Evolutionary conservation across 83 land plant species (phyloP).

Genomic region (Picea mariana): DNA sequence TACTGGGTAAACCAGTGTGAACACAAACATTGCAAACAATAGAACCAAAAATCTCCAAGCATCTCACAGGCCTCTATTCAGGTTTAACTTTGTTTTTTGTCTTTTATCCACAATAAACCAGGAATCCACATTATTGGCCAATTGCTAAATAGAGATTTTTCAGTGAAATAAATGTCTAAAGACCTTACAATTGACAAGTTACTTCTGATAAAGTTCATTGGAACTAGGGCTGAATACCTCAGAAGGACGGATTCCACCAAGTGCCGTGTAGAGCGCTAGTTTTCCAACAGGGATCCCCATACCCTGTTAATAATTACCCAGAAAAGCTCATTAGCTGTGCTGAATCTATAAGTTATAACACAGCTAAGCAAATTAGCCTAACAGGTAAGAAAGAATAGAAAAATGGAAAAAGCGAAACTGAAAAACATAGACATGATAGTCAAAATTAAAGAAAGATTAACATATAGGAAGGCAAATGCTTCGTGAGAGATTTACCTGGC

Average conservation of each 20-base stretch:
- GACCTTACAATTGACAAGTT: background rate
- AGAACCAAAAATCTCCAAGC: background rate
- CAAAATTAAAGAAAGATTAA: background rate
- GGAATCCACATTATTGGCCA: background rate
- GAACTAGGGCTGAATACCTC: slow-evolving; percentile 32
- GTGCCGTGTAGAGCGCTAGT: slow-evolving; percentile 83
- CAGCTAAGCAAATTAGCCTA: background rate
- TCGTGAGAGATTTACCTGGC: slow-evolving; percentile 27
- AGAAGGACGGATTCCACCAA: slow-evolving; percentile 89
- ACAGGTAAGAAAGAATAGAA: background rate
- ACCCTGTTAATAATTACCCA: slow-evolving; percentile 46
- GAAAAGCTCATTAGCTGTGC: background rate
- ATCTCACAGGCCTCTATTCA: background rate
- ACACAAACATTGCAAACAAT: background rate
- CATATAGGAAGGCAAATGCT: background rate
- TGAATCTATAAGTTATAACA: background rate
- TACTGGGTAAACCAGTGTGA: background rate
- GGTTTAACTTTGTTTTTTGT: background rate
- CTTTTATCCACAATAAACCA: background rate
- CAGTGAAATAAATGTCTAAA: background rate
- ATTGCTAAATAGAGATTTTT: background rate
- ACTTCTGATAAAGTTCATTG: background rate
- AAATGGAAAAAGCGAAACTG: background rate
- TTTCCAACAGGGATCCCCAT: slow-evolving; percentile 98
- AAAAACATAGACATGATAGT: background rate